A percentile compares a stretch with the other conserved stretches of the same genome.
Evolutionary conservation across 139 green algal species (phyloP).

Genomic region (Parachlorella kessleri): DNA sequence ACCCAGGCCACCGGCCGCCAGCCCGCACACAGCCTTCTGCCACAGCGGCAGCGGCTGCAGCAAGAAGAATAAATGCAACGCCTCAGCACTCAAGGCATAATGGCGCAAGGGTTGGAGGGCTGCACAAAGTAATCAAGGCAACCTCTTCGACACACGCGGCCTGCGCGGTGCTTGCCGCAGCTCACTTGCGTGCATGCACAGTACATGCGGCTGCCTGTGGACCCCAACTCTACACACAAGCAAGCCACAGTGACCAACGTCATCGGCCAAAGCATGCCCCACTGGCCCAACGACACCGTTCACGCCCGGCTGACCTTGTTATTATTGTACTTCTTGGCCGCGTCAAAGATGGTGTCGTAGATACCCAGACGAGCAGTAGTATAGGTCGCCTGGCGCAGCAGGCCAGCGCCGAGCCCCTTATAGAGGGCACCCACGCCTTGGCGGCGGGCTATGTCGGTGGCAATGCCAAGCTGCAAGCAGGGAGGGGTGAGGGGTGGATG

Average conservation of each 20-base stretch:
- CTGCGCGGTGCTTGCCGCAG: too few species aligned
- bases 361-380: conserved; percentile 97
- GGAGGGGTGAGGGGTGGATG: not conserved
- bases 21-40: conserved; percentile 85
- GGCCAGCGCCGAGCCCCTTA: conserved; percentile 93
- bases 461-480: conserved; percentile 67
- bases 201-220: too few species aligned
- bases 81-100: too few species aligned
- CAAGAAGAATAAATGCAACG: not conserved
- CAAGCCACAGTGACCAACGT: conserved; percentile 4
- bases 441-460: conserved; percentile 63
- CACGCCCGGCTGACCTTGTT: too few species aligned
- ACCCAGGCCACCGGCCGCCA: conserved; percentile 93
- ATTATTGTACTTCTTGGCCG: conserved; percentile 61
- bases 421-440: conserved; percentile 86
- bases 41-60: conserved; percentile 79
- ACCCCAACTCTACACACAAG: too few species aligned
- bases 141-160: too few species aligned
- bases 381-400: conserved; percentile 98
- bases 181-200: too few species aligned
- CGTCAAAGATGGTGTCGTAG: conserved; percentile 76
- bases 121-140: too few species aligned
- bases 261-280: too few species aligned
- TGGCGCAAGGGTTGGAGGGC: too few species aligned
- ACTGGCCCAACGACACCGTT: too few species aligned